phyloP scores from a whole-genome alignment of 495 filamentous ascomycete species.

The Neurospora sp. region DNA sequence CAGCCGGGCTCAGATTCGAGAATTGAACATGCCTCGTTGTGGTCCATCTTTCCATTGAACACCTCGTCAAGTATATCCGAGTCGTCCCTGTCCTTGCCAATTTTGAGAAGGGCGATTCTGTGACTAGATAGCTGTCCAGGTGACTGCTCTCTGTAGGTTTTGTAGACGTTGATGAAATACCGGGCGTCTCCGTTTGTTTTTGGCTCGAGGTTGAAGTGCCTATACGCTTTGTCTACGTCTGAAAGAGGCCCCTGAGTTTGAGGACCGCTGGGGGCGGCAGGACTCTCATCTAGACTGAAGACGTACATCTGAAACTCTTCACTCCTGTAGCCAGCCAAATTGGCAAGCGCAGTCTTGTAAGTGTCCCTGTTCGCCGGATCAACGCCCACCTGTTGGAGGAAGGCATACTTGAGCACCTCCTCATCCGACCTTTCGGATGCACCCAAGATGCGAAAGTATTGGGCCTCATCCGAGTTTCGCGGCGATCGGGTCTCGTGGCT shows the following conservation, averaged over 20 bases:
- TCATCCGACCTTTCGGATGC: slow-evolving; percentile 12
- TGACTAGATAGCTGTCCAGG: slow-evolving; percentile 13
- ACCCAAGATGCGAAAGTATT: slow-evolving; percentile 9
- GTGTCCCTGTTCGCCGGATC: slow-evolving; percentile 5
- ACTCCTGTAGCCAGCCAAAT: slow-evolving; percentile 7
- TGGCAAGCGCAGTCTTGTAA: slow-evolving; percentile 15
- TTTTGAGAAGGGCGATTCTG: slow-evolving; percentile 13
- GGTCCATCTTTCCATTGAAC: slow-evolving; percentile 4
- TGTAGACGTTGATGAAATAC: slow-evolving; percentile 15
- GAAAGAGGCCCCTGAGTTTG: slow-evolving; percentile 3
- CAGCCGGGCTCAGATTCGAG: slow-evolving; percentile 4
- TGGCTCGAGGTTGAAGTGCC: slow-evolving; percentile 8
- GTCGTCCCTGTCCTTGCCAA: slow-evolving; percentile 12
- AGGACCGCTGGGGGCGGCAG: neutral
- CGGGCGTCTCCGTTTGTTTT: neutral
- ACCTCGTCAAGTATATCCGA: slow-evolving; percentile 9
- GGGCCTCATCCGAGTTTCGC: neutral
- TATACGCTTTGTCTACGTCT: slow-evolving; percentile 9
- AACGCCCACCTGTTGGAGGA: slow-evolving; percentile 9
- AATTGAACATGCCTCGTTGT: slow-evolving; percentile 11
- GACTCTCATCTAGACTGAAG: neutral
- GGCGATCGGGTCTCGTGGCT: neutral
- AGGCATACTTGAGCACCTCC: slow-evolving; percentile 18
- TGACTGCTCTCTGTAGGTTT: slow-evolving; percentile 9
- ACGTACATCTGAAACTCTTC: slow-evolving; percentile 17